A percentile compares a stretch with the other conserved stretches of the same genome.
Evolutionary conservation across 257 asterid species (phyloP).

Genomic region (Capsicum rhomboideum): DNA sequence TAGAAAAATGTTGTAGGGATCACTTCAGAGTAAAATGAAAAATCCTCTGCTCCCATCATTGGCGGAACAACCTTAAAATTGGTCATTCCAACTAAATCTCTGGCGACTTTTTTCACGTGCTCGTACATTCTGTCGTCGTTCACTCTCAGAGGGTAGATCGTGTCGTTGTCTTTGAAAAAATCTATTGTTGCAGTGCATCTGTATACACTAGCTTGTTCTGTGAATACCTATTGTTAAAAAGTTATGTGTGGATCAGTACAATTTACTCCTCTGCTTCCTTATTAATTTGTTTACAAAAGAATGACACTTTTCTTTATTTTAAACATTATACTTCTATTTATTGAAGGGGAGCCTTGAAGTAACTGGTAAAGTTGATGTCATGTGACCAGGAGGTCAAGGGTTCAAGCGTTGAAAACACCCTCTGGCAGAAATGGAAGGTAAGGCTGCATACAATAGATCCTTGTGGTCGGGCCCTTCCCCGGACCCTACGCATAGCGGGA

Average conservation of each 20-base stretch:
- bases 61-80: constrained; percentile 52
- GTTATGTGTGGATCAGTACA: not conserved
- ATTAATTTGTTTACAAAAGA: too few relatives aligned
- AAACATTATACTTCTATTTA: too few relatives aligned
- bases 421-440: too few relatives aligned
- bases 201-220: constrained; percentile 67
- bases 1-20: constrained; percentile 75
- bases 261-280: too few relatives aligned
- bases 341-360: too few relatives aligned
- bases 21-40: constrained; percentile 73
- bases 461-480: too few relatives aligned
- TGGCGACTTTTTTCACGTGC: constrained; percentile 39
- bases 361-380: too few relatives aligned
- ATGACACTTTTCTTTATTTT: too few relatives aligned
- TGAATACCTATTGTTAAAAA: constrained; percentile 43
- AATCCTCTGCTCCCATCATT: constrained; percentile 93
- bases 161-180: constrained; percentile 54
- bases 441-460: too few relatives aligned
- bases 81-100: constrained; percentile 40
- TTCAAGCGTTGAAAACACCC: too few relatives aligned
- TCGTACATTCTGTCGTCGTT: constrained; percentile 56
- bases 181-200: constrained; percentile 72
- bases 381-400: too few relatives aligned
- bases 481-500: too few relatives aligned
- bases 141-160: constrained; percentile 74